Evolutionary conservation across 305 asterid genomes (phyloP), one percentile per base, ranked within the genome.

Genomic region (Plantago coronopus): DNA sequence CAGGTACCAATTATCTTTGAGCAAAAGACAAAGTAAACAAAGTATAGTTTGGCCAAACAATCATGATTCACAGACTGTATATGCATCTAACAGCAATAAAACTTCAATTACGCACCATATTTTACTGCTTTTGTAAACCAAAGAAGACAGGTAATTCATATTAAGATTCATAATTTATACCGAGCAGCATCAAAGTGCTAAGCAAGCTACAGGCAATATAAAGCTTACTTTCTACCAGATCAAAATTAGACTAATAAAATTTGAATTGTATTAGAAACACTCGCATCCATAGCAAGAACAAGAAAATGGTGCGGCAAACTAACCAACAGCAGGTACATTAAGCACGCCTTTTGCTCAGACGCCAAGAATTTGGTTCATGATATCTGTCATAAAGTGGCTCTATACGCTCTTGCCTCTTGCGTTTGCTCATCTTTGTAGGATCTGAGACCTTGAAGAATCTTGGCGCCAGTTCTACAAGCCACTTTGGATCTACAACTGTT

Each of bases 291-390:
- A 64, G 48, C 21, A 48, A 64, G 45, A 43, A 13, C 21, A 45
- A 46, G 12, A 43, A 42, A 43, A 19, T 47, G 63, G 43, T 60
- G 42, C 54, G 17, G 25, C 43, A 57, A 61, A 59, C 68, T 54
- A 54, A 59, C 66, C 73, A 56, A 50, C 37, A 61, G 54, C 47
- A 63, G 57, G 65, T 48, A 61, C 40, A 57, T 45, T 76, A 85
- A 69, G 95, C 97, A 48, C 90, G 84, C 71, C 95, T 74, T 74
- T 85, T 89, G 83, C 97, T 89, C 66, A 87, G 79, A 60, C 95
- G 86, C 95, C 95, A 89, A 18, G 90, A 84, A 70, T 89, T 86
- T 20, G 95, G 97, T 67, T 89, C 97, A 0, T 87, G 91, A 59
- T 87, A 89, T 80, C 93, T 75, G 65, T 87, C 95, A 25, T 89